Evolutionary conservation across 2,329 filamentous ascomycete species (phyloP).

Genomic region (Hirsutella thompsonii): DNA sequence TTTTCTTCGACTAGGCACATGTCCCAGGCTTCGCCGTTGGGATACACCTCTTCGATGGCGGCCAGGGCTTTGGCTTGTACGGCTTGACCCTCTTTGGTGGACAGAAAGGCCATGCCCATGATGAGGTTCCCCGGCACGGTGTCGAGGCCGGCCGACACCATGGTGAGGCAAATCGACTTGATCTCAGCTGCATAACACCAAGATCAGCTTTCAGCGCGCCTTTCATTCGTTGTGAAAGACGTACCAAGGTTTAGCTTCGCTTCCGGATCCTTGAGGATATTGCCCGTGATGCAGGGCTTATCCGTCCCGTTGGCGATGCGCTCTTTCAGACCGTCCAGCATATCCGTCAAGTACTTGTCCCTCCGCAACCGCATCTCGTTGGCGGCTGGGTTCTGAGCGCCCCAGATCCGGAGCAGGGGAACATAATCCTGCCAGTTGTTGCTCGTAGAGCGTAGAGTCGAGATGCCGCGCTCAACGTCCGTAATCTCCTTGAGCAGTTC

Average conservation of each 20-base stretch:
- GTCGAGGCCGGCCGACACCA: conserved; percentile 71
- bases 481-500: conserved; percentile 60
- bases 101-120: conserved; percentile 66
- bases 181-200: conserved; percentile 44
- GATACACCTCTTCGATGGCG: conserved; percentile 60
- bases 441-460: conserved; percentile 64
- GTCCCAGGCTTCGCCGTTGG: conserved; percentile 64
- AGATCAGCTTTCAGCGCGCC: not conserved
- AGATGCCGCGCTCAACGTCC: conserved; percentile 61
- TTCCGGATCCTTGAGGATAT: conserved; percentile 42
- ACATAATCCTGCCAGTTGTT: conserved; percentile 82
- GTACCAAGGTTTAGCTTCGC: conserved; percentile 24
- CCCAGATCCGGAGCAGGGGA: conserved; percentile 55
- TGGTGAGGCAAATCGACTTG: conserved; percentile 69
- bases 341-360: conserved; percentile 52
- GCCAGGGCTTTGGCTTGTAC: conserved; percentile 58
- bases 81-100: conserved; percentile 51
- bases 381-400: conserved; percentile 48
- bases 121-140: conserved; percentile 70
- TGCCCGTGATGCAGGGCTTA: conserved; percentile 27
- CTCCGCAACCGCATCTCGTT: conserved; percentile 51
- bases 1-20: conserved; percentile 62
- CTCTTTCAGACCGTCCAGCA: conserved; percentile 44
- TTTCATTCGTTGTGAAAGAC: not conserved
- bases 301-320: conserved; percentile 25